Evolutionary conservation across 2,329 filamentous ascomycete species (phyloP), one percentile per base, ranked within the genome.

Genomic region (Monosporascus sp.): DNA sequence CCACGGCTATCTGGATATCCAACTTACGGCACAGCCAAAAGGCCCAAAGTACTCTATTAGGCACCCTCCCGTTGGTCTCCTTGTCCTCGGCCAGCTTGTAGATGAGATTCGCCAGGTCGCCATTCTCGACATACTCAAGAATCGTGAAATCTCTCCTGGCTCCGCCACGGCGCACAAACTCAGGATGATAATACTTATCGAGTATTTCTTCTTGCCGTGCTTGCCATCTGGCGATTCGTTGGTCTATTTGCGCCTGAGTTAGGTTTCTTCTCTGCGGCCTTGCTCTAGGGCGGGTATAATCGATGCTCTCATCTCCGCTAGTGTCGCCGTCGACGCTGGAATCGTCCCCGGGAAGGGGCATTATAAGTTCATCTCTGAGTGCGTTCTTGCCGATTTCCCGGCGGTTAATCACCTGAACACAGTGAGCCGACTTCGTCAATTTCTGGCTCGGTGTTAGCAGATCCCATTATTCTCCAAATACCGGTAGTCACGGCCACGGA

Each of bases 341-440:
- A 53, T 65, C 63, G 3, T 54, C 37, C 17, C 17, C 7, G 0
- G n/a, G 8, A 20, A 19, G 37, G 7, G 3, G 7, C 17, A 3
- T 1, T 37, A 24, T 22, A 40, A 31, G 22, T 40, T 50, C 31
- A 16, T 17, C 45, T 19, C 6, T 16, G 5, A 7, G 22, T 3
- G 40, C 2, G 26, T 43, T n/a, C 19, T 27, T 48, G 6, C 51
- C 50, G 11, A 58, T 27, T 2, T 55, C 46, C 20, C 48, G 11
- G 5, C 53, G 52, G 0, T 58, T 51, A 11, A 63, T 51, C 2
- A 55, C 7, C 48, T 62, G 61, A 14, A 64, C 48, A 31, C 55
- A 58, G 37, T 63, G 62, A 9, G 62, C 62, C 11, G 62, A 61
- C 20, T 41, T 48, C 40, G 48, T 53, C 5, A 64, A 49, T 58